Evolutionary conservation across 352 stramenopile genomes (phyloP).

Genomic region (Globisporangium paroecandrum): DNA sequence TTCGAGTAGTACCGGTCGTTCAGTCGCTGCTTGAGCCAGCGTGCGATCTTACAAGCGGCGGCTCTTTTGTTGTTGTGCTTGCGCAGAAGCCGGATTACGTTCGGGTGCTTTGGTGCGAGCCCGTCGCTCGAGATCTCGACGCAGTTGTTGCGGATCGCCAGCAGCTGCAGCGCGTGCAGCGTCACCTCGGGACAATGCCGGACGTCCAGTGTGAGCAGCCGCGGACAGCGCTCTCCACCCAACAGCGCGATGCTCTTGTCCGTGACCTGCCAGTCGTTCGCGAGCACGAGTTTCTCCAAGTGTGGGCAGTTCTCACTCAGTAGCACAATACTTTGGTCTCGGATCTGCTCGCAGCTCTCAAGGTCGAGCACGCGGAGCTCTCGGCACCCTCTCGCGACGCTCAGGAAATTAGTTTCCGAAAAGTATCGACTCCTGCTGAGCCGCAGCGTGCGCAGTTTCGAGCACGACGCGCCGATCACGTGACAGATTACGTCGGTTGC

Average conservation of each 20-base stretch:
- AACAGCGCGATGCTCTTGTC: conserved; percentile 38
- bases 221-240: conserved; percentile 19
- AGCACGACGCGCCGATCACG: conserved; percentile 33
- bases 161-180: conserved; percentile 27
- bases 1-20: conserved; percentile 32
- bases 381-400: conserved; percentile 30
- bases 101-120: conserved; percentile 47
- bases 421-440: conserved; percentile 80
- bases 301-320: conserved; percentile 31
- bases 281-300: conserved; percentile 54
- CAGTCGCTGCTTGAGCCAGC: conserved; percentile 37
- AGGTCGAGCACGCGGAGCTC: conserved; percentile 50
- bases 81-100: conserved; percentile 43
- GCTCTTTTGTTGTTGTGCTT: conserved; percentile 25
- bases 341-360: conserved; percentile 73
- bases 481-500: conserved; percentile 58
- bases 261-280: conserved; percentile 73
- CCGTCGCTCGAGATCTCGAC: conserved; percentile 34
- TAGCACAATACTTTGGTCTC: conserved; percentile 34
- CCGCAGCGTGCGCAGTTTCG: conserved; percentile 35
- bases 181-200: conserved; percentile 68
- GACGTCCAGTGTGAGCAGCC: conserved; percentile 43
- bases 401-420: conserved; percentile 48
- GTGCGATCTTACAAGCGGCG: conserved; percentile 37
- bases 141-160: conserved; percentile 39